Conservation (phyloP, 164 flowering plant genomes). For the Chimonanthus salicifolius region DNA sequence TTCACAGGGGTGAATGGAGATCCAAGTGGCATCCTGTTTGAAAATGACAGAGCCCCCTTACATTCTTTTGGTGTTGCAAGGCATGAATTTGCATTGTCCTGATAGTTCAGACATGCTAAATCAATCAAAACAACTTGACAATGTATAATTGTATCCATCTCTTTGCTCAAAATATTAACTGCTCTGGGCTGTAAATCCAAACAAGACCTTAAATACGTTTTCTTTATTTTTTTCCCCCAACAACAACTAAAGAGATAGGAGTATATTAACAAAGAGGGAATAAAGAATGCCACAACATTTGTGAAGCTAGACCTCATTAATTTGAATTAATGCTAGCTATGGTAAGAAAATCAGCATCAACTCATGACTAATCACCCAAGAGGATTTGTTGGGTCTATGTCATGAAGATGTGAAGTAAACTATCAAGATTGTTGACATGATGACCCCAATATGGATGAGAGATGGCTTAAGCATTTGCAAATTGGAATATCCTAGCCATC, state of each 20-base stretch:
- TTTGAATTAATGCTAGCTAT: background rate
- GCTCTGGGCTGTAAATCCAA: background rate
- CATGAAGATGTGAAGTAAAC: background rate
- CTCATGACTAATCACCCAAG: background rate
- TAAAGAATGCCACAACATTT: background rate
- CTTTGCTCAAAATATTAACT: background rate
- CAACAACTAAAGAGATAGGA: background rate
- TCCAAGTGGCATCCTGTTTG: conserved; percentile 35
- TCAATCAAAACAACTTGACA: background rate
- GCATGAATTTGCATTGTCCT: conserved; percentile 7
- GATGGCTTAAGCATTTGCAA: background rate
- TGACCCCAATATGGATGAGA: too few species aligned
- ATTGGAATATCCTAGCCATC: background rate
- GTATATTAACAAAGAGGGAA: background rate
- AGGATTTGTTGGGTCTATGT: background rate
- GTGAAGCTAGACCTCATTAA: background rate
- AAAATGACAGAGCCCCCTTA: conserved; percentile 17
- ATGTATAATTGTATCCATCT: background rate
- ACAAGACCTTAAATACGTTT: background rate
- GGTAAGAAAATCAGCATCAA: background rate
- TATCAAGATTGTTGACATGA: too few species aligned
- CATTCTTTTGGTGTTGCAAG: conserved; percentile 7
- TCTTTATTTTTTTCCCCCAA: too few species aligned
- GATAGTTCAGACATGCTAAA: conserved; percentile 4
- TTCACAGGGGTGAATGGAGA: conserved; percentile 59